Conservation (phyloP, 2,329 filamentous ascomycete genomes). For the Microdochium bolleyi region DNA sequence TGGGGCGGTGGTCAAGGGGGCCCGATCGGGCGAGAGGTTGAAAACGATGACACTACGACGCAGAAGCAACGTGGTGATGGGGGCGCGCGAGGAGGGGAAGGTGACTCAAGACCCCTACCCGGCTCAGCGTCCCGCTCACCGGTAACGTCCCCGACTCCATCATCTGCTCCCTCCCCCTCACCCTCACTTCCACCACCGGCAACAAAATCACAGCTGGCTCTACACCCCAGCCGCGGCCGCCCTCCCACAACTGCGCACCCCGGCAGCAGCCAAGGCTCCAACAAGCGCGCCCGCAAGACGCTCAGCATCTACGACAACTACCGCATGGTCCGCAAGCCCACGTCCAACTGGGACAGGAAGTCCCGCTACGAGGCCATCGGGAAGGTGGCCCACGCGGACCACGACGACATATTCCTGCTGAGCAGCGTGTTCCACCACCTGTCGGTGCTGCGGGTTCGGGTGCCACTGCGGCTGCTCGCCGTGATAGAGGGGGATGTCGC, state of each 20-base stretch:
- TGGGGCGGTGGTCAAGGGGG: constrained; percentile 58
- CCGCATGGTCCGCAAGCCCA: constrained; percentile 51
- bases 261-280: constrained; percentile 15
- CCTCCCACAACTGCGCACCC: not conserved
- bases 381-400: constrained; percentile 32
- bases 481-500: constrained; percentile 38
- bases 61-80: not conserved
- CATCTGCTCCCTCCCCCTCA: constrained; percentile 1
- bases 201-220: too few relatives aligned
- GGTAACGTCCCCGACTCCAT: too few relatives aligned
- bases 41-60: constrained; percentile 13
- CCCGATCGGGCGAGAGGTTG: constrained; percentile 53
- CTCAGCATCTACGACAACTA: constrained; percentile 56
- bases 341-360: constrained; percentile 53
- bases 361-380: constrained; percentile 51
- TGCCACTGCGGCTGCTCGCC: constrained; percentile 43
- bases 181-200: constrained; percentile 2
- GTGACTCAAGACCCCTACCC: too few relatives aligned
- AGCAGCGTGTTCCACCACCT: constrained; percentile 56
- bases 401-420: constrained; percentile 55
- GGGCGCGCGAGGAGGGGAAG: not conserved
- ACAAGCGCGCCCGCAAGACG: constrained; percentile 42
- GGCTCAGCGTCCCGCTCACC: too few relatives aligned
- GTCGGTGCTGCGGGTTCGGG: constrained; percentile 48
- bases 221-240: not conserved